Evolutionary conservation across 345 rosid species (phyloP), one percentile per base, ranked within the genome.

Genomic region (Acer campestre): DNA sequence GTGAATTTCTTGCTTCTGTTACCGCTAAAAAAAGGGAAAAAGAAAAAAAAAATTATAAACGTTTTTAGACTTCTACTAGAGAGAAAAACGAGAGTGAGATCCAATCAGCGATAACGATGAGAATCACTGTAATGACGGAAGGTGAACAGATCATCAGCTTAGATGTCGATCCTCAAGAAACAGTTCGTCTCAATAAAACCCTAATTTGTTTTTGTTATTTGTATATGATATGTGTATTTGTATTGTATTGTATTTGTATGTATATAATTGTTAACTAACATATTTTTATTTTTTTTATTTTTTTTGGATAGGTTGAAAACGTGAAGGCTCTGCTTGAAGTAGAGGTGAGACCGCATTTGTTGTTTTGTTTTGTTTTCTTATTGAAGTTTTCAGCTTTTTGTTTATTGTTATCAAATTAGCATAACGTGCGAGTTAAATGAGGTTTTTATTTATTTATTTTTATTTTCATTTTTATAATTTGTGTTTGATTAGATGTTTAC

Each of bases 251-350:
- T 61, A 14, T 27, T 25, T 68, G 6, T 51, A 35, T 67, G 31
- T 35, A 23, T 35, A 16, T 17, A 35, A 29, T 74, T 62, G 2
- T 46, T 25, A 17, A 48, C 69, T 22, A 55, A 40, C 16, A 1
- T 77, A 82, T 72, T n/a, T n/a, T 12, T 78, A 75, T 73, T 16
- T 38, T 16, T 38, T 18, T 51, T 48, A 2, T 29, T 16, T 67
- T 6, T 77, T 62, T 63, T 23, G 31, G 53, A 74, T 76, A 94
- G 98, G 95, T 96, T 79, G 99, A 94, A 76, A 96, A 94, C 81
- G 92, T 96, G 80, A 96, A 96, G 82, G 98, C 99, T 53, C 83
- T 96, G 87, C 94, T 94, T 44, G 99, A 96, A 74, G 98, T 96
- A 72, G 99, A 94, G 98, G 99, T 96, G 78, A 81, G 82, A 61